These are phyloP conservation scores for Loxodes magnus DNA, from an alignment of 73 alveolate species.

Conservation along the genomic window DNA sequence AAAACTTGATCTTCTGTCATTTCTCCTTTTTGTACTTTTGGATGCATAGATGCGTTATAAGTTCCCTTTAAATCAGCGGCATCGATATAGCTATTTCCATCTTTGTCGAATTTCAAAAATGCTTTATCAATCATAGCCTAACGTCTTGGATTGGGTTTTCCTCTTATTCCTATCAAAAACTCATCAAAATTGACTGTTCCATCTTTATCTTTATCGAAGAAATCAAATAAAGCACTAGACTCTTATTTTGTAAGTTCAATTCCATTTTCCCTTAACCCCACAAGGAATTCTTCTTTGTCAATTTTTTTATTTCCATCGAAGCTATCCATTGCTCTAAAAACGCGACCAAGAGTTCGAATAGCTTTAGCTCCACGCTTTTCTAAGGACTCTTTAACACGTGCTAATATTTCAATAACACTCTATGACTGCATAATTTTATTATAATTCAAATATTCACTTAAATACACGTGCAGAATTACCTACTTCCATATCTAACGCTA, in stretches of 20 bases:
- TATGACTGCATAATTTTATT: conserved; percentile 7
- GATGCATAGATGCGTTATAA: conserved; percentile 73
- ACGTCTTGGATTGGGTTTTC: conserved; percentile 80
- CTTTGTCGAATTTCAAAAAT: conserved; percentile 86
- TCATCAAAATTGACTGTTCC: conserved; percentile 78
- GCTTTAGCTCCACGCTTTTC: conserved; percentile 59
- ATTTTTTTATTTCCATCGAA: conserved; percentile 81
- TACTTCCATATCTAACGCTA: no score
- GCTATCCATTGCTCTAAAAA: conserved; percentile 69
- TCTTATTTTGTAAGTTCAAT: conserved; percentile 69
- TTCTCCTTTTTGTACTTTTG: conserved; percentile 82
- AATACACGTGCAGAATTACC: no score
- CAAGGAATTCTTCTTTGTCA: conserved; percentile 80
- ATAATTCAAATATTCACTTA: no score
- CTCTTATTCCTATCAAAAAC: conserved; percentile 80
- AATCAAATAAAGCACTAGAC: conserved; percentile 49
- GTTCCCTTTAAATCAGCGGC: conserved; percentile 84
- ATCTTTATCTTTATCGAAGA: conserved; percentile 73
- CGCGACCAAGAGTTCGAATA: conserved; percentile 68
- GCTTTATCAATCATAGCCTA: conserved; percentile 82
- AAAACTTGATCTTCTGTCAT: conserved; percentile 90
- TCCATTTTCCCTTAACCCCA: conserved; percentile 80
- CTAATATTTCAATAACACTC: conserved; percentile 27
- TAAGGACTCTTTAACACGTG: conserved; percentile 25
- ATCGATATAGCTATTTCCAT: conserved; percentile 73